Evolutionary conservation across 2,329 filamentous ascomycete species (phyloP).

Genomic region (Seiridium unicorne): DNA sequence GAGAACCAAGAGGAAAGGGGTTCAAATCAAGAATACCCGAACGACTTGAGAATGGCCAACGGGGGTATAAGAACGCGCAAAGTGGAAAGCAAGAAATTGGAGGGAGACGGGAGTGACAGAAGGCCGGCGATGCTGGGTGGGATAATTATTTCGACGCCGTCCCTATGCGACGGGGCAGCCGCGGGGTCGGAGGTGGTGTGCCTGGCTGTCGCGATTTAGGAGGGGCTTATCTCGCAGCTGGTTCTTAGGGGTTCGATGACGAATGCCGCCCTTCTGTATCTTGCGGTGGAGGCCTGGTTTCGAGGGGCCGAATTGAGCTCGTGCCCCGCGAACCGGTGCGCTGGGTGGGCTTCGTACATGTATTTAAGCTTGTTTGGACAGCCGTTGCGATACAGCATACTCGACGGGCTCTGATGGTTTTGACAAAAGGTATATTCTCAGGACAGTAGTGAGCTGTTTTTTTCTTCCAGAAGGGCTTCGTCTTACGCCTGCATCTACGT

Average conservation of each 20-base stretch:
- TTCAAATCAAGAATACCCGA: neutral
- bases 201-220: neutral
- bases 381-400: no score
- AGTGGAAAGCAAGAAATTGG: neutral
- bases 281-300: no score
- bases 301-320: neutral
- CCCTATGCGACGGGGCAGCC: neutral
- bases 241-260: constrained; percentile 2
- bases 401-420: neutral
- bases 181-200: constrained; percentile 2
- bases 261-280: neutral
- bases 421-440: neutral
- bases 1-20: neutral
- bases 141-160: neutral
- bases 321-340: neutral
- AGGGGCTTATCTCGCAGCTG: constrained; percentile 1
- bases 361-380: neutral
- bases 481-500: no score
- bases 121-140: neutral
- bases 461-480: no score
- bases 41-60: no score
- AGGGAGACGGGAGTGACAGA: neutral
- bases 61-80: neutral
- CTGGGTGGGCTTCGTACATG: neutral
- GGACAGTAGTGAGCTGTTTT: no score